Base-by-base conservation (phyloP, 2,329 filamentous ascomycete species). In the Corinectria fuckeliana region DNA sequence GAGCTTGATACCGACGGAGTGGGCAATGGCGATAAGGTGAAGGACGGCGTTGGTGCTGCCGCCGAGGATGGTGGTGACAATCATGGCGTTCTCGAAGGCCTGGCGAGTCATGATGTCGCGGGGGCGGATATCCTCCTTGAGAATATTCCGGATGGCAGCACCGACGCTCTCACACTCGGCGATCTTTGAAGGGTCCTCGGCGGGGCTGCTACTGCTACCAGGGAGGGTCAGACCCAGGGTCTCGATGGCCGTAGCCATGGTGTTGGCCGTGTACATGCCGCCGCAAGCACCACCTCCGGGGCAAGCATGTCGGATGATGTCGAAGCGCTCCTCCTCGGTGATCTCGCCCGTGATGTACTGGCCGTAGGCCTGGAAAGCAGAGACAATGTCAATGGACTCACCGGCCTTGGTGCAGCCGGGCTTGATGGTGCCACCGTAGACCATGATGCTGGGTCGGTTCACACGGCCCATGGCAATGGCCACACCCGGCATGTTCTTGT, bases 401-500 rank as follows among this genome's bases (percentile, higher is more conserved):
- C 93, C 91, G 50, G 85, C 85, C 71, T 82, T 84, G 56, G 91
- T 91, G 79, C 93, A 97, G 45, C 95, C 95, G 34, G 95, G 92
- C 75, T 91, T 89, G 75, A 98, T 99, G 39, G 91, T 93, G 48
- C 95, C 95, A 68, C 95, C 95, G 73, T 99, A 99, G 26, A 99
- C 91, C 95, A 99, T 99, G 74, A 99, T 83, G 70, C 91, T 93
- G 26, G 95, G 95, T 45, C 95, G 84, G 82, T 99, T 98, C 67
- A 97, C 88, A 69, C 95, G 87, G 34, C 93, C 94, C 91, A 97
- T 97, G 56, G 93, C 95, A 72, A 95, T 95, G 70, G 93, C 80
- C 11, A 95, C 91, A 77, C 91, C 91, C 1, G 93, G 93, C 95
- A 99, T 98, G 81, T 99, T 99, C 88, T 99, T 99, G 85, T 99